Evolutionary conservation across 345 rosid species (phyloP), one percentile per base, ranked within the genome.

Genomic region (Gynandropsis gynandra): DNA sequence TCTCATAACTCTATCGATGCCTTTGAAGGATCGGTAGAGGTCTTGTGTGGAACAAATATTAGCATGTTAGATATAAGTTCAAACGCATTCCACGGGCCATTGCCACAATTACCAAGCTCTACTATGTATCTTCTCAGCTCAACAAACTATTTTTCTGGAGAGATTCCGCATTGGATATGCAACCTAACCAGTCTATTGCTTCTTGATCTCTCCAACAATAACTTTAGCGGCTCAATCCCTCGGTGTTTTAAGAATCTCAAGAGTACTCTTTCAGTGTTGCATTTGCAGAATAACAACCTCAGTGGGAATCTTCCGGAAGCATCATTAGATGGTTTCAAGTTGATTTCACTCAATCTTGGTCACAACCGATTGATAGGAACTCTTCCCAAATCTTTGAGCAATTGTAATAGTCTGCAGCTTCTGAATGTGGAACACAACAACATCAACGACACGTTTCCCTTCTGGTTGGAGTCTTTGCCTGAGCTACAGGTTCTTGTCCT

Each of bases 351-450:
- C 10, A 45, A 54, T 4, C 48, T 54, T 16, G 59, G 59, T 10
- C 12, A 42, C 39, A 77, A 72, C 60, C 43, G 0, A 4, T 34
- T 77, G 0, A 29, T 5, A 18, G 80, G 75, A 3, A 43, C 0
- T 15, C 12, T 77, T 29, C 70, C 72, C 1, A 49, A 15, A 33
- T 70, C 76, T 8, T 16, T 80, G 42, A 55, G n/a, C 21, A 76
- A 54, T 0, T 80, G 75, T 14, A 21, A 0, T 2, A 35, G 0
- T 31, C n/a, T 80, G 15, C 70, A 70, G 68, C 56, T 80, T 35
- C 8, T 77, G 2, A 56, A 74, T 39, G 8, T 80, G 1, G 75
- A 74, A 0, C 58, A 55, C 37, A 77, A 80, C 35, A 21, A 38
- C 12, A 63, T 77, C 17, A 40, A 0, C 0, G 80, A 69, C 24